A percentile compares a stretch with the other conserved stretches of the same genome.
Conservation (phyloP, 2,329 filamentous ascomycete genomes). For the Pseudopithomyces maydicus region DNA sequence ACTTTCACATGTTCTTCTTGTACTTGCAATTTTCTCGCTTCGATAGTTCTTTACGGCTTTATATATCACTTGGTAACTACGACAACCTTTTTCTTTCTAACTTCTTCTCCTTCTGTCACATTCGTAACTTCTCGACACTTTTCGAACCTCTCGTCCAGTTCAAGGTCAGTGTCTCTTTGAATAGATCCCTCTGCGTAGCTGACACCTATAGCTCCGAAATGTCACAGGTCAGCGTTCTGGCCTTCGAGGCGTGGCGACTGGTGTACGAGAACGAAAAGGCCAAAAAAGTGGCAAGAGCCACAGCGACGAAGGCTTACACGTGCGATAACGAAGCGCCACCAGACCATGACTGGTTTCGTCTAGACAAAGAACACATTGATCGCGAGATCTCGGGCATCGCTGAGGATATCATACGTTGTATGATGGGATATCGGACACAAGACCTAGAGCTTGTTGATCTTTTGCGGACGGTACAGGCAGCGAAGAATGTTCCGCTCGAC, state of each 20-base stretch:
- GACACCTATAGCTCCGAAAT: too few species aligned
- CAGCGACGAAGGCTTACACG: not conserved
- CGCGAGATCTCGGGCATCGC: not conserved
- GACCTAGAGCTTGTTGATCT: constrained; percentile 10
- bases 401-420: not conserved
- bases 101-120: too few species aligned
- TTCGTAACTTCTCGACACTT: too few species aligned
- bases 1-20: too few species aligned
- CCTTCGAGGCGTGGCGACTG: not conserved
- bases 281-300: not conserved
- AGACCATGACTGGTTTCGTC: constrained; percentile 2
- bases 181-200: too few species aligned
- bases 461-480: not conserved
- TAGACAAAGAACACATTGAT: not conserved
- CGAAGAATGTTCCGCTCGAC: not conserved
- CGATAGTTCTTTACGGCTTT: too few species aligned
- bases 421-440: not conserved
- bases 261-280: not conserved
- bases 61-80: too few species aligned
- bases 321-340: not conserved
- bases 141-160: too few species aligned
- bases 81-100: too few species aligned
- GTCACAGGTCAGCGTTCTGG: too few species aligned
- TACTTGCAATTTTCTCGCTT: too few species aligned
- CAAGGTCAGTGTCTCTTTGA: too few species aligned